A percentile compares a stretch with the other conserved stretches of the same genome.
Evolutionary conservation across 805 yeast species (phyloP).

Genomic region (Sugiyamaella marilandica): DNA sequence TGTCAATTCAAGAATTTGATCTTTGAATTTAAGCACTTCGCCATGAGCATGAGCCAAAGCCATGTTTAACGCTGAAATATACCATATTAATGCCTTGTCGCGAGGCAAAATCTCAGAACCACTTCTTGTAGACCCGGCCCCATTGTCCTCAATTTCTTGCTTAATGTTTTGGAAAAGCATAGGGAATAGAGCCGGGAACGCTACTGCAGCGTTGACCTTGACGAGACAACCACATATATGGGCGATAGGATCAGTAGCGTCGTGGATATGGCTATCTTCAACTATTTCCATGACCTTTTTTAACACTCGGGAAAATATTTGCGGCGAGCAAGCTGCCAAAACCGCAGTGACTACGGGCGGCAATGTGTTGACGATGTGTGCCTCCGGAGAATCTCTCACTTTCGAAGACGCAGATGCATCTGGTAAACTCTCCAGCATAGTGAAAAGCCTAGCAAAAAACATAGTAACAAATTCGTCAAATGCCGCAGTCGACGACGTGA

Average conservation of each 20-base stretch:
- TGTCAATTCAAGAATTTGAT: slow-evolving; percentile 46
- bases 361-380: slow-evolving; percentile 38
- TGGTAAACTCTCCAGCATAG: slow-evolving; percentile 64
- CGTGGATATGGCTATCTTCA: slow-evolving; percentile 51
- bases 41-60: slow-evolving; percentile 63
- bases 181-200: slow-evolving; percentile 43
- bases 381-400: slow-evolving; percentile 39
- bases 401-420: slow-evolving; percentile 49
- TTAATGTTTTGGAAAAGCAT: slow-evolving; percentile 49
- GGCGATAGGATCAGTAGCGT: slow-evolving; percentile 60
- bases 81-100: slow-evolving; percentile 72
- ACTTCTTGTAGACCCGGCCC: slow-evolving; percentile 70
- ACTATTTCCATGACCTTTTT: slow-evolving; percentile 45
- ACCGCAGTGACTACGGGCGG: slow-evolving; percentile 37
- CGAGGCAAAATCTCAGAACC: slow-evolving; percentile 65
- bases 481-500: slow-evolving; percentile 66
- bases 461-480: slow-evolving; percentile 56
- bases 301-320: slow-evolving; percentile 26
- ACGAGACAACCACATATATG: slow-evolving; percentile 69
- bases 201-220: slow-evolving; percentile 51
- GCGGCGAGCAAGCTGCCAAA: slow-evolving; percentile 29
- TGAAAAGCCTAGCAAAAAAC: slow-evolving; percentile 55
- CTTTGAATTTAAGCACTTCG: slow-evolving; percentile 40
- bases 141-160: slow-evolving; percentile 67
- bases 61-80: slow-evolving; percentile 64